Evolutionary conservation across 495 filamentous ascomycete species (phyloP).

Genomic region (Haplographium delicatum): DNA sequence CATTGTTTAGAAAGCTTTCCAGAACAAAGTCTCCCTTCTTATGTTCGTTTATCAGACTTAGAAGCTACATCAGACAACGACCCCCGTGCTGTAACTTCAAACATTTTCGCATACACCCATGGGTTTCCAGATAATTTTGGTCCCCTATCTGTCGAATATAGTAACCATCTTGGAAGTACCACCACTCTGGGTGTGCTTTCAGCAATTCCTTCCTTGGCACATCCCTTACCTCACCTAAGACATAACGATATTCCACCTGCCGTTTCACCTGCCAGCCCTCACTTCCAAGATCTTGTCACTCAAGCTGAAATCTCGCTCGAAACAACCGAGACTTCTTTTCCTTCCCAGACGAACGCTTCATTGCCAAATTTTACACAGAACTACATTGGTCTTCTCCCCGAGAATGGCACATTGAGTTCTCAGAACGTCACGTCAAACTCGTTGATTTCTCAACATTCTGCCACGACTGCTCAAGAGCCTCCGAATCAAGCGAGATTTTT

Average conservation of each 20-base stretch:
- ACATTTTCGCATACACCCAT: background rate
- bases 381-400: no score
- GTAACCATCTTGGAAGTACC: conserved; percentile 1
- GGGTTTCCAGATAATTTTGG: background rate
- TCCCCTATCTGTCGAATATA: background rate
- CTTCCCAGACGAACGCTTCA: no score
- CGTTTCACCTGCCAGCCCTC: background rate
- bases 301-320: no score
- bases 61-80: conserved; percentile 6
- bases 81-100: conserved; percentile 3
- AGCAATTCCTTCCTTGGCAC: conserved; percentile 1
- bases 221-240: background rate
- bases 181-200: conserved; percentile 7
- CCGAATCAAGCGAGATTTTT: no score
- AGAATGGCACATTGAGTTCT: no score
- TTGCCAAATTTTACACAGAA: no score
- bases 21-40: conserved; percentile 13
- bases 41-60: conserved; percentile 3
- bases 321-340: no score
- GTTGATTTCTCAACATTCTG: no score
- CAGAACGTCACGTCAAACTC: no score
- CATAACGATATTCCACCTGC: background rate
- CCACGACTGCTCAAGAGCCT: no score
- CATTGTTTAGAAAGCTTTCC: conserved; percentile 15
- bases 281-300: no score